A percentile compares a stretch with the other conserved stretches of the same genome.
phyloP scores from a whole-genome alignment of 169 alveolate species.

The Babesia ovata region DNA sequence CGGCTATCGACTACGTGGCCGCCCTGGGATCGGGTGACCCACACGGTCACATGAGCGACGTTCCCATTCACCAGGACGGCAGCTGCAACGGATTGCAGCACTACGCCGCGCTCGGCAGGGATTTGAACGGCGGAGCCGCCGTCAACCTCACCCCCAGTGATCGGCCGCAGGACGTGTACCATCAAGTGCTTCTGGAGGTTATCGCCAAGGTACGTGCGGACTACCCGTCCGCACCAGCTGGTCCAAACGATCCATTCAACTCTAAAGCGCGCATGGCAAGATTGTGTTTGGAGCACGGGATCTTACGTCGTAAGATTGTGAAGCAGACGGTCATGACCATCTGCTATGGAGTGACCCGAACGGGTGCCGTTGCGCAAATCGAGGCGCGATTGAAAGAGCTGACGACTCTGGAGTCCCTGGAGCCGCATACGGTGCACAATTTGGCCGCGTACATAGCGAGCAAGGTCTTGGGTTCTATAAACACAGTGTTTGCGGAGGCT shows the following conservation, averaged over 20 bases:
- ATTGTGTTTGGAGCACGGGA: constrained; percentile 74
- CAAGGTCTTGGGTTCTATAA: constrained; percentile 88
- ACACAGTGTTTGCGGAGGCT: constrained; percentile 92
- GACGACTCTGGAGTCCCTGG: constrained; percentile 48
- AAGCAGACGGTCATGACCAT: constrained; percentile 99
- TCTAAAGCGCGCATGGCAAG: constrained; percentile 11
- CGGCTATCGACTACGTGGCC: constrained; percentile 82
- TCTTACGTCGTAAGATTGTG: constrained; percentile 90
- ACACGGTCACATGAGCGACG: constrained; percentile 77
- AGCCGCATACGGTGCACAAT: constrained; percentile 46
- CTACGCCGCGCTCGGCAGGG: constrained; percentile 96
- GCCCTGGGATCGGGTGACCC: constrained; percentile 85
- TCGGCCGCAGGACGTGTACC: constrained; percentile 94
- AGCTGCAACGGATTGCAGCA: constrained; percentile 97
- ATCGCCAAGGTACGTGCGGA: constrained; percentile 69
- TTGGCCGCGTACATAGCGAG: constrained; percentile 85
- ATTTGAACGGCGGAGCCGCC: constrained; percentile 91
- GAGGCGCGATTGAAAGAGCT: constrained; percentile 64
- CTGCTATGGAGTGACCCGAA: constrained; percentile 96
- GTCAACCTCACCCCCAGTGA: constrained; percentile 91
- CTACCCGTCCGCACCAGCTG: constrained; percentile 6
- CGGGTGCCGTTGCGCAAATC: constrained; percentile 86
- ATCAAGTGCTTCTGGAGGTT: constrained; percentile 85
- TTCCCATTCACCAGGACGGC: constrained; percentile 97
- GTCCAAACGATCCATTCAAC: background rate